Conservation (phyloP, 108 stramenopile genomes). For the Mayamaea pseudoterrestris region DNA sequence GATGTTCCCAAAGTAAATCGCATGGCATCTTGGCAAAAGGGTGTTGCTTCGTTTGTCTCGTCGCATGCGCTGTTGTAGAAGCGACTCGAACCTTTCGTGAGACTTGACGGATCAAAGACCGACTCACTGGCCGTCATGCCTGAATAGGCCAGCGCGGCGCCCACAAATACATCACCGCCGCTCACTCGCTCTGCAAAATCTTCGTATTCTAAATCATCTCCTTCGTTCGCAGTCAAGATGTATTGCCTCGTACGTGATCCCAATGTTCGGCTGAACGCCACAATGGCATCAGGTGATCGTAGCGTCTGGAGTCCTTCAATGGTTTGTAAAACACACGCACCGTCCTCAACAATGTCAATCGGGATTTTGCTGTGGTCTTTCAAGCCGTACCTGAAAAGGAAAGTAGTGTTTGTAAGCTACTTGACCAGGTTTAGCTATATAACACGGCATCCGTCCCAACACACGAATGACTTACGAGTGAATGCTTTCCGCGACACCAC, state of each 20-base stretch:
- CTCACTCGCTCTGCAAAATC: conserved; percentile 28
- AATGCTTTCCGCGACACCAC: too few relatives aligned
- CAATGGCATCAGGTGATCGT: conserved; percentile 26
- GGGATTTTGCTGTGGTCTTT: conserved; percentile 18
- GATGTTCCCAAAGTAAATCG: too few relatives aligned
- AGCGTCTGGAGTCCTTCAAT: conserved; percentile 13
- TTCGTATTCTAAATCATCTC: conserved; percentile 25
- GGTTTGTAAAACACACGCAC: conserved; percentile 19
- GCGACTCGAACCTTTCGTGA: conserved; percentile 17
- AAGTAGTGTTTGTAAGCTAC: too few relatives aligned
- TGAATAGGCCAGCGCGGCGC: conserved; percentile 12
- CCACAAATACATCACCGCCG: conserved; percentile 19
- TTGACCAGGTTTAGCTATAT: too few relatives aligned
- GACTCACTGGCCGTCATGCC: conserved; percentile 12
- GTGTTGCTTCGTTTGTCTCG: too few relatives aligned
- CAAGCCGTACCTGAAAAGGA: conserved; percentile 19
- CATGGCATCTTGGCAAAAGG: too few relatives aligned
- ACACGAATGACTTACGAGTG: too few relatives aligned
- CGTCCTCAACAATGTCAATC: conserved; percentile 38
- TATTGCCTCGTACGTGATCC: conserved; percentile 23
- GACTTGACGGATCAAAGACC: conserved; percentile 20
- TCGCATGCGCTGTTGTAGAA: too few relatives aligned
- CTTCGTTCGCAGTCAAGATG: conserved; percentile 34
- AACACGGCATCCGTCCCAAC: too few relatives aligned
- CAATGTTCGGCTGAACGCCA: too few relatives aligned